Evolutionary conservation across 345 rosid species (phyloP), one percentile per base, ranked within the genome.

Genomic region (Lumnitzera racemosa): DNA sequence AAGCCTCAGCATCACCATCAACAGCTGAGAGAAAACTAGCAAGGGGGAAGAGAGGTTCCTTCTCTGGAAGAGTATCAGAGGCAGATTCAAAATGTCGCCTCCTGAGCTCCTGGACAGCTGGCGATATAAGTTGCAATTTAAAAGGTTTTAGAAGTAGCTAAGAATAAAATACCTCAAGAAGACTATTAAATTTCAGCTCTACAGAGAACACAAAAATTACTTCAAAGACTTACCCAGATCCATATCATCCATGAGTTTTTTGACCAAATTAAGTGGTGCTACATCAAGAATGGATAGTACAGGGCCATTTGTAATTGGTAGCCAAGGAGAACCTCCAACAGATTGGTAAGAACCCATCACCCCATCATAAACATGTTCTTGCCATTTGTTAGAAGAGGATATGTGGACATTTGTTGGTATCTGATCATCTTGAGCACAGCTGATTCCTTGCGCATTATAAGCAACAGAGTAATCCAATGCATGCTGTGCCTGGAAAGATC

Each of bases 21-120:
- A 47, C 68, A 31, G 41, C 49, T 54, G 87, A 60, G 51, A 67
- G 43, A 52, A 66, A 57, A 46, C 51, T 50, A 63, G 83, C 80
- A 71, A 81, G 74, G 51, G 83, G 76, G 67, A 92, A 89, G 15
- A 92, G 76, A 54, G 92, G 92, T 69, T 78, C 86, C 82, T 66
- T 84, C 69, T 84, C 88, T 67, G 72, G 65, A 51, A 43, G 74
- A 50, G 67, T 55, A 75, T 81, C 83, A 76, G 53, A 76, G 62
- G 81, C 65, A 29, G 78, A 77, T 80, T 83, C 83, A 61, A 86
- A 63, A 61, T 69, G 78, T 62, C 72, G 79, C 23, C 75, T 82
- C 55, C 83, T 82, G 71, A 81, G 66, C 43, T 84, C 95, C 74
- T 36, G 74, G 46, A 79, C 73, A 63, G 86, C 97, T 90, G 84